These are phyloP conservation scores for Podospora bellae-mahoneyi DNA, from an alignment of 495 filamentous ascomycete genomes.

Conservation along the genomic window DNA sequence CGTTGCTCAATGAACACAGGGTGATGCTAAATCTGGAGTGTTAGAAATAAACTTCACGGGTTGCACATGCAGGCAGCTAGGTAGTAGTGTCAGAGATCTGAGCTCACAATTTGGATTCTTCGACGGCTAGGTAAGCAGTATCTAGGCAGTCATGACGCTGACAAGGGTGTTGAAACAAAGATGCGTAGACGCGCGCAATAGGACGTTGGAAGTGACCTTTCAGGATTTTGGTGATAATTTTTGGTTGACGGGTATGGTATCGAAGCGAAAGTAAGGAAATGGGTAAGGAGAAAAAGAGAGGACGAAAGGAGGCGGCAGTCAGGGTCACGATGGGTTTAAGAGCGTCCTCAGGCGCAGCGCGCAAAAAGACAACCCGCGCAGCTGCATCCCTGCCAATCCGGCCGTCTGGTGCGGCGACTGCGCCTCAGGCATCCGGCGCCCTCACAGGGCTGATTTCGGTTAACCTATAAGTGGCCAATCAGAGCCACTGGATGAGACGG, in stretches of 20 bases:
- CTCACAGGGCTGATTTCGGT: slow-evolving; percentile 10
- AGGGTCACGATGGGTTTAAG: slow-evolving; percentile 6
- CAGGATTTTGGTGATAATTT: too few relatives aligned
- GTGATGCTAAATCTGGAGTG: not conserved
- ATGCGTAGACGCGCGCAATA: too few relatives aligned
- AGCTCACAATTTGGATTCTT: not conserved
- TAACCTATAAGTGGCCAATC: not conserved
- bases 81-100: not conserved
- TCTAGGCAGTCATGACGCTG: not conserved
- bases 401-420: not conserved
- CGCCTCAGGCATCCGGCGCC: slow-evolving; percentile 4
- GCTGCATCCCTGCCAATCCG: not conserved
- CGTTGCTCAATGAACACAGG: not conserved
- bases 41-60: not conserved
- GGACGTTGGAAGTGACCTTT: too few relatives aligned
- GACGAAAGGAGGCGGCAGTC: not conserved
- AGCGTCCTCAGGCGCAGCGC: slow-evolving; percentile 4
- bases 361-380: not conserved
- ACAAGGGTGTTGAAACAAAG: not conserved
- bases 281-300: slow-evolving; percentile 5
- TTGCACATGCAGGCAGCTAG: not conserved
- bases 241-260: not conserved
- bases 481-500: not conserved
- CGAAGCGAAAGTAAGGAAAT: not conserved
- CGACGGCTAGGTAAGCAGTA: not conserved